Evolutionary conservation across 148 eudicot species (phyloP).

Genomic region (Drosera capensis): DNA sequence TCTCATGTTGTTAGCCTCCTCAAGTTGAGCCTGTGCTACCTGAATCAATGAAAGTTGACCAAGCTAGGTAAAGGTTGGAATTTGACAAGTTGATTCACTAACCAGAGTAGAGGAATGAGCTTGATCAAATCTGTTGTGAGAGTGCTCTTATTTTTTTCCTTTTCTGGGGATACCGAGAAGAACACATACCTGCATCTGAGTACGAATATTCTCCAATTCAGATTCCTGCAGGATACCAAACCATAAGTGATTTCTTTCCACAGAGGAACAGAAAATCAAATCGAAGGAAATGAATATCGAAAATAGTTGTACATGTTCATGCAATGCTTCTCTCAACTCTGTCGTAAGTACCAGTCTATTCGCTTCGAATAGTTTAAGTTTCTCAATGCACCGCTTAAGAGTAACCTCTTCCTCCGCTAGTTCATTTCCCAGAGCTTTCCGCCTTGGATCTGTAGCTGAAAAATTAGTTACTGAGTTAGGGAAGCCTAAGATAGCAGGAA

Average conservation of each 20-base stretch:
- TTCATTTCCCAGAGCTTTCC: constrained; percentile 56
- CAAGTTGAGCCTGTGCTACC: constrained; percentile 77
- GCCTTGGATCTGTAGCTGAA: constrained; percentile 75
- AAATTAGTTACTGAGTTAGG: constrained; percentile 9
- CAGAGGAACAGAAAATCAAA: neutral
- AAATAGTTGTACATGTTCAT: constrained; percentile 57
- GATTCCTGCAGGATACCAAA: constrained; percentile 51
- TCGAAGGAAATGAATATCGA: no score
- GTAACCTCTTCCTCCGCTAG: constrained; percentile 64
- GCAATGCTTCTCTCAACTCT: constrained; percentile 60
- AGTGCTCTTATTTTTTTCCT: no score
- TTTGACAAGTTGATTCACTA: no score
- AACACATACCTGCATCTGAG: constrained; percentile 66
- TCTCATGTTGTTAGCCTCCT: constrained; percentile 54
- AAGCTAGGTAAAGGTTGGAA: neutral
- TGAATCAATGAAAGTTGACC: constrained; percentile 11
- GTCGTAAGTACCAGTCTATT: constrained; percentile 69
- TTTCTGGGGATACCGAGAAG: neutral
- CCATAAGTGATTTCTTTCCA: neutral
- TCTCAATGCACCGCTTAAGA: constrained; percentile 60
- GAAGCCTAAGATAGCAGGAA: constrained; percentile 11
- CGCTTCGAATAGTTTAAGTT: constrained; percentile 67
- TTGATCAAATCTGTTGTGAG: neutral
- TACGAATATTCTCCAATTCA: constrained; percentile 78
- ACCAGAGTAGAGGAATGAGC: neutral